A percentile compares a stretch with the other conserved stretches of the same genome.
phyloP scores from a whole-genome alignment of 345 rosid genomes.

The Eucalyptus globulus region DNA sequence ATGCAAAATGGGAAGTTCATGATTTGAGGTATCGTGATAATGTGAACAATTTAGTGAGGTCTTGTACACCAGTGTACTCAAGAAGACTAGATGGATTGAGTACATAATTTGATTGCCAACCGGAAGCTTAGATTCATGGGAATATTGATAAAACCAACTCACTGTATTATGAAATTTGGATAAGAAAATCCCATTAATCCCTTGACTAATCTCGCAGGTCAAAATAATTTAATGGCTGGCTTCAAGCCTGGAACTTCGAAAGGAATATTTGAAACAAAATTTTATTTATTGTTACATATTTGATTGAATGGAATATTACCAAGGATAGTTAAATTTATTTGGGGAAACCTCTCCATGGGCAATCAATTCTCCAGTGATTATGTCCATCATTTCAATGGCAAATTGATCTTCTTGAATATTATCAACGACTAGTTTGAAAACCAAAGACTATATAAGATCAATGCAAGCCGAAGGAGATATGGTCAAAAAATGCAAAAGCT shows the following conservation, averaged over 20 bases:
- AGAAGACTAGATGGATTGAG: not conserved
- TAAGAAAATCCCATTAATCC: not conserved
- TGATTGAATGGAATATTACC: not conserved
- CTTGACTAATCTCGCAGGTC: not conserved
- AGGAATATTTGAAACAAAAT: not conserved
- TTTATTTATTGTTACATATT: not conserved
- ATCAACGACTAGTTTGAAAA: not conserved
- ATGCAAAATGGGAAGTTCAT: not conserved
- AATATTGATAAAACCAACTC: not conserved
- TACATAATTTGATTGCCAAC: fast-evolving
- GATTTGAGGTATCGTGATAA: not conserved
- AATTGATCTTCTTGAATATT: not conserved
- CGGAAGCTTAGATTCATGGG: not conserved
- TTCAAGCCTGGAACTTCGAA: not conserved
- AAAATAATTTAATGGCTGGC: not conserved
- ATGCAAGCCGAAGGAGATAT: not conserved
- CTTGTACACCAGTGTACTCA: not conserved
- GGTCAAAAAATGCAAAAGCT: not conserved
- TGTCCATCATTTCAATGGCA: not conserved
- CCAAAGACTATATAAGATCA: not conserved
- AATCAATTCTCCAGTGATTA: not conserved
- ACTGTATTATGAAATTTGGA: not conserved
- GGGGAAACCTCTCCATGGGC: not conserved
- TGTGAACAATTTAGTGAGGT: not conserved
- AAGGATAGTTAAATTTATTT: not conserved